These are phyloP conservation scores for Alternaria postmessia DNA, from an alignment of 2,329 filamentous ascomycete species.

Conservation along the genomic window DNA sequence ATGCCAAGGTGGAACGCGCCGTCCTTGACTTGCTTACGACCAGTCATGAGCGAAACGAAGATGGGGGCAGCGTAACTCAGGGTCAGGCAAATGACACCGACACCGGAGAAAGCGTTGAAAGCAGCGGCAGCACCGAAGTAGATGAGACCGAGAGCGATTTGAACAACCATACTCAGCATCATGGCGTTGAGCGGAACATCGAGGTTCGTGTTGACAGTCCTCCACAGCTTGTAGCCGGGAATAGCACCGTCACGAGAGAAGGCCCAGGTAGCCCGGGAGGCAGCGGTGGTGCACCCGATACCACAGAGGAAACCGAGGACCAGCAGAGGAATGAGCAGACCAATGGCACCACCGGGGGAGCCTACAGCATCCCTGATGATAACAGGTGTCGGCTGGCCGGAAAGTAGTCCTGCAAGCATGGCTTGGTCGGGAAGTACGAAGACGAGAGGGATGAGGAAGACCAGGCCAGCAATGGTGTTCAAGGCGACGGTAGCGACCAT, in stretches of 20 bases:
- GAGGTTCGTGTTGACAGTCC: conserved; percentile 66
- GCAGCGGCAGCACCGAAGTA: conserved; percentile 74
- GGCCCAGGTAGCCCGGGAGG: conserved; percentile 73
- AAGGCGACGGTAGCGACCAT: conserved; percentile 73
- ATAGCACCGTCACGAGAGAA: conserved; percentile 76
- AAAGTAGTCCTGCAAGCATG: conserved; percentile 61
- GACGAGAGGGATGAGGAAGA: conserved; percentile 73
- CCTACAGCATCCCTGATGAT: conserved; percentile 72
- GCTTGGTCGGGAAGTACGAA: conserved; percentile 73
- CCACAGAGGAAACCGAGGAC: conserved; percentile 73
- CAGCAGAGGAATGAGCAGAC: conserved; percentile 69
- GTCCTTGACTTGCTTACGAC: conserved; percentile 66
- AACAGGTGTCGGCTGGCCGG: conserved; percentile 69
- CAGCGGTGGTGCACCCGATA: conserved; percentile 73
- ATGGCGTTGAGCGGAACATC: conserved; percentile 75
- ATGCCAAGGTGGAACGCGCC: conserved; percentile 69
- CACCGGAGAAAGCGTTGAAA: conserved; percentile 76
- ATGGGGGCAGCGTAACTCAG: conserved; percentile 74
- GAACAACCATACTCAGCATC: conserved; percentile 73
- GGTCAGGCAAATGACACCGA: conserved; percentile 74
- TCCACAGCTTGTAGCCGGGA: conserved; percentile 68
- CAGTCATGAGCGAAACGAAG: conserved; percentile 67
- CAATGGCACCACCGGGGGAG: conserved; percentile 67
- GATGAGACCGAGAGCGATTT: conserved; percentile 70
- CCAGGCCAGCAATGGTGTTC: conserved; percentile 71